Conservation (phyloP, 108 stramenopile species). For the Cyclotella cryptica region DNA sequence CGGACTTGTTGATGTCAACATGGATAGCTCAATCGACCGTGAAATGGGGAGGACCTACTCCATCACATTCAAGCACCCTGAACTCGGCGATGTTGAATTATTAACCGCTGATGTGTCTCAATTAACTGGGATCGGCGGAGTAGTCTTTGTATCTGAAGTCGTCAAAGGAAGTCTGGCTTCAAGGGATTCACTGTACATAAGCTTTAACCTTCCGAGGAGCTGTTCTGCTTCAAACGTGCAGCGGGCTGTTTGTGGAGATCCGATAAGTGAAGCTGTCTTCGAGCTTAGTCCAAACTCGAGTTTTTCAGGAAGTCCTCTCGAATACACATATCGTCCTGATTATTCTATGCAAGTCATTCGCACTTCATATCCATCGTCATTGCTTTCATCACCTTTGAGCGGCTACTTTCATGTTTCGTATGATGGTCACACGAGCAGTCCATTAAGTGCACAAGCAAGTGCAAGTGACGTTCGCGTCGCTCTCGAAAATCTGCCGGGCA, state of each 20-base stretch:
- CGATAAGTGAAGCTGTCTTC: slow-evolving; percentile 38
- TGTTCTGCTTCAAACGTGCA: slow-evolving; percentile 64
- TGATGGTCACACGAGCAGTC: slow-evolving; percentile 53
- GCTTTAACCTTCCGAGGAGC: slow-evolving; percentile 60
- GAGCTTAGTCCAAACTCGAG: slow-evolving; percentile 36
- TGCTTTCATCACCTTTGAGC: slow-evolving; percentile 30
- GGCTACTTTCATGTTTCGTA: slow-evolving; percentile 76
- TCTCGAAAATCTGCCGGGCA: slow-evolving; percentile 60
- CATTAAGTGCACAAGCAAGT: slow-evolving; percentile 62
- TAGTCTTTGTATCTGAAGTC: slow-evolving; percentile 56
- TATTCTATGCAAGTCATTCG: slow-evolving; percentile 53
- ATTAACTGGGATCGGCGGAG: slow-evolving; percentile 66
- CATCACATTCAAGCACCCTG: slow-evolving; percentile 67
- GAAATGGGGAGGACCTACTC: slow-evolving; percentile 63
- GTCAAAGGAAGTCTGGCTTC: slow-evolving; percentile 65
- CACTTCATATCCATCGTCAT: slow-evolving; percentile 19
- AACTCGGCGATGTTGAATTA: slow-evolving; percentile 59
- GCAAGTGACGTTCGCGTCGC: slow-evolving; percentile 61
- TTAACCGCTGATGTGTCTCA: slow-evolving; percentile 47
- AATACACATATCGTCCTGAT: slow-evolving; percentile 42
- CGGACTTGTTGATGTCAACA: slow-evolving; percentile 54
- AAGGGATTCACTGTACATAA: slow-evolving; percentile 53
- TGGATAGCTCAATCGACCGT: slow-evolving; percentile 29
- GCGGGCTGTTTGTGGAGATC: slow-evolving; percentile 60
- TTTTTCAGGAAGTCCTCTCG: slow-evolving; percentile 28